Evolutionary conservation across 345 rosid species (phyloP), one percentile per base, ranked within the genome.

Genomic region (Syzygium grande): DNA sequence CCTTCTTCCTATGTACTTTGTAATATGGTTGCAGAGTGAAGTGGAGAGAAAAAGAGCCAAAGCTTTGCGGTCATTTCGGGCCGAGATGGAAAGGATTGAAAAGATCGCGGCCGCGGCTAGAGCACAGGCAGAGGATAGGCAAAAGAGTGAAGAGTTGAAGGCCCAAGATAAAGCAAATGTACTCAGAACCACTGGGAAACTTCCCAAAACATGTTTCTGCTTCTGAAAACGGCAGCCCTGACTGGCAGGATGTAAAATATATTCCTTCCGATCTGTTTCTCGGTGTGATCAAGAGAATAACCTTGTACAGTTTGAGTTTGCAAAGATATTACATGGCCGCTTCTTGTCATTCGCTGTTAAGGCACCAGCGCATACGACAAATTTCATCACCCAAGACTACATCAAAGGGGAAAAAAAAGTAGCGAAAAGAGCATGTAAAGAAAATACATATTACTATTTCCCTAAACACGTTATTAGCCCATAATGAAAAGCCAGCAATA

Each of bases 141-240:
- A 88, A 58, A 86, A 88, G 85, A 93, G 92, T 3, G 93, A 94
- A 86, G 98, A 93, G 93, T 46, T 88, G 19, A 92, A 93, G 91
- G 95, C 91, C 80, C 93, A 91, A 92, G 92, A 91, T 86, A 96
- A 97, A 89, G 98, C 97, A 80, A 89, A 96, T 87, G 91, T 43
- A 65, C 90, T 93, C 90, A 92, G 97, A 91, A 85, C 85, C 86
- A 93, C 94, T 25, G 96, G 97, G 88, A 85, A 86, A 87, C 52
- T 87, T 86, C 98, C 97, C 0, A 88, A 55, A 8, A 68, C 92
- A 61, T 96, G 98, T 87, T 92, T 92, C 91, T 95, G 95, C 90
- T 93, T 89, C 89, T 92, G 88, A 90, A 87, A 68, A 17, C 43
- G 25, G 3, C 79, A 34, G 12, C 79, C 79, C 79, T 17, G 79